phyloP scores from a whole-genome alignment of 1,139 yeast species.

The Ogataea hybrid region DNA sequence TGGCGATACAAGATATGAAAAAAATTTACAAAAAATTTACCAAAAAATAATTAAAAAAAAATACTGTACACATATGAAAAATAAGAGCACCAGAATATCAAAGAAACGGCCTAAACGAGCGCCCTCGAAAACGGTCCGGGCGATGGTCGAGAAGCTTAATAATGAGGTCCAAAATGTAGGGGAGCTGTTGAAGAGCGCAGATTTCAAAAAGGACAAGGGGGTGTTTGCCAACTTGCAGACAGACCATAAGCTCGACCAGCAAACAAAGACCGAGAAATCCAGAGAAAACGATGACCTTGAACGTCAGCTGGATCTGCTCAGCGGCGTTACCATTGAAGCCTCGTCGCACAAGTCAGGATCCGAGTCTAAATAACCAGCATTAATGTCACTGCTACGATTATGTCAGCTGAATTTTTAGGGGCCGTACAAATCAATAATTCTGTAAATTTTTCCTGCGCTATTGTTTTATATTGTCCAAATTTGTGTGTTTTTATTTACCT shows the following conservation, averaged over 20 bases:
- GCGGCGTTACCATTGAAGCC: constrained; percentile 7
- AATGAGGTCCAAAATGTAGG: constrained; percentile 35
- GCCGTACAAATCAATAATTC: not conserved
- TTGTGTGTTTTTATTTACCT: constrained; percentile 10
- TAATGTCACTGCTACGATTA: not conserved
- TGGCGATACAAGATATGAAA: not conserved
- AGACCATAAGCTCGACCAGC: constrained; percentile 44
- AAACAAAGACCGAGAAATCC: constrained; percentile 39
- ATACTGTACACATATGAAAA: not conserved
- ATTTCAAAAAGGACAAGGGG: constrained; percentile 28
- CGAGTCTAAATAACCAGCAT: not conserved
- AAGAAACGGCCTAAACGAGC: constrained; percentile 7
- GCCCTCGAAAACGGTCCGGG: constrained; percentile 31
- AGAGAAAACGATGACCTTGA: constrained; percentile 47
- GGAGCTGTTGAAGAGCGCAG: constrained; percentile 35
- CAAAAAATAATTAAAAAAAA: not conserved
- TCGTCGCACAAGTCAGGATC: not conserved
- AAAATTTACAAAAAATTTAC: constrained; percentile 3
- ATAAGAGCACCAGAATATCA: constrained; percentile 5
- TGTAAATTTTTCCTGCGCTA: constrained; percentile 2
- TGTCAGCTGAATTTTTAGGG: not conserved
- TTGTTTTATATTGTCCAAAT: constrained; percentile 9
- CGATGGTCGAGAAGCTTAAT: constrained; percentile 45
- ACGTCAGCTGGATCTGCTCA: constrained; percentile 56
- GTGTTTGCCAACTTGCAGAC: constrained; percentile 33